A percentile compares a stretch with the other conserved stretches of the same genome.
These are phyloP conservation scores for Xylaria grammica DNA, from an alignment of 495 filamentous ascomycete species.

Conservation along the genomic window DNA sequence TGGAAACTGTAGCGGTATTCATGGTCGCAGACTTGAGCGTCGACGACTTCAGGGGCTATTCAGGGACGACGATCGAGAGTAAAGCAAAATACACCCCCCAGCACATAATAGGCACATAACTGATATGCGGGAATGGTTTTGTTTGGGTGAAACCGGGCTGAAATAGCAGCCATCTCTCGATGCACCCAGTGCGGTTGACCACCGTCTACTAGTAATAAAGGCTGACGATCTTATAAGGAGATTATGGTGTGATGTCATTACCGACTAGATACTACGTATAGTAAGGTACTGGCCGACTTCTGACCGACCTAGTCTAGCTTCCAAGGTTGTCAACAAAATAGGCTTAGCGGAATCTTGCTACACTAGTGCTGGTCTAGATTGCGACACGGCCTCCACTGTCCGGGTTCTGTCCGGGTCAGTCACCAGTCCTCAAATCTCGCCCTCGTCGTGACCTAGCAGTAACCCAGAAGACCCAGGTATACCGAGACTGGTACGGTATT, in stretches of 20 bases:
- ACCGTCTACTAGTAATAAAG: constrained; percentile 1
- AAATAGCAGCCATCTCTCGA: background rate
- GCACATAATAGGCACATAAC: background rate
- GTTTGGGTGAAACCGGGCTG: background rate
- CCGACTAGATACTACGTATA: no score
- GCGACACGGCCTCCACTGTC: background rate
- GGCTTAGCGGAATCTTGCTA: constrained; percentile 14
- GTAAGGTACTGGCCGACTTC: no score
- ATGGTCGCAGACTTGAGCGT: constrained; percentile 41
- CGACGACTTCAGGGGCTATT: background rate
- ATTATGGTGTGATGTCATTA: constrained; percentile 21
- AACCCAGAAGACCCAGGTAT: no score
- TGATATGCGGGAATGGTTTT: background rate
- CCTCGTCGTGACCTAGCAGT: no score
- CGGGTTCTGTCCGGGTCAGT: no score
- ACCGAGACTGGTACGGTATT: no score
- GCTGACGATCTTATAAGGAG: constrained; percentile 9
- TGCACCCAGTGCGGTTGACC: constrained; percentile 3
- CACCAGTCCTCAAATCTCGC: no score
- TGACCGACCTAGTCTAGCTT: no score
- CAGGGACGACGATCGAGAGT: background rate
- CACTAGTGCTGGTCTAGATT: background rate
- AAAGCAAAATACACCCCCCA: constrained; percentile 1
- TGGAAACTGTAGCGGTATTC: constrained; percentile 73
- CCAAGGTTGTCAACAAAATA: background rate